Evolutionary conservation across 768 basidiomycete species (phyloP).

Genomic region (Termitomyces sp.): DNA sequence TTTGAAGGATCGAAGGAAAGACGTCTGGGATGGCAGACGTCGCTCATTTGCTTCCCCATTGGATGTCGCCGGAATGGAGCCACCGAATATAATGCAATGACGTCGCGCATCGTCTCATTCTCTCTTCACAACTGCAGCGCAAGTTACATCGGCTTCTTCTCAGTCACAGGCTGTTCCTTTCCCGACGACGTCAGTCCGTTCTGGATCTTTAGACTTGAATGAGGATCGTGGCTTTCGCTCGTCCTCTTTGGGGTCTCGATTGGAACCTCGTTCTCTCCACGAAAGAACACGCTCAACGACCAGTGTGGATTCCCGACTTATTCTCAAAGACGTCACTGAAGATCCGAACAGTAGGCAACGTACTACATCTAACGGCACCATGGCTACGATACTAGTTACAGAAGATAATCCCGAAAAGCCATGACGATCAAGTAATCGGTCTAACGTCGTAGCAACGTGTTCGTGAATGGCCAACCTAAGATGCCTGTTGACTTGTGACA

Average conservation of each 20-base stretch:
- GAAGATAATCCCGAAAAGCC: slow-evolving; percentile 64
- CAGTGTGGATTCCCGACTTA: slow-evolving; percentile 46
- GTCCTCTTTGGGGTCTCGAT: slow-evolving; percentile 8
- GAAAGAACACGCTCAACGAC: slow-evolving; percentile 47
- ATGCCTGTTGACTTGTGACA: too few relatives aligned
- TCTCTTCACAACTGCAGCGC: slow-evolving; percentile 35
- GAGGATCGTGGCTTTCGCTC: slow-evolving; percentile 6
- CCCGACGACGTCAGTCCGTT: slow-evolving; percentile 52
- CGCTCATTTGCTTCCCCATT: slow-evolving; percentile 58
- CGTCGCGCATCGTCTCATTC: slow-evolving; percentile 51
- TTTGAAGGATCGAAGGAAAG: too few relatives aligned
- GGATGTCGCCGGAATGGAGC: slow-evolving; percentile 47
- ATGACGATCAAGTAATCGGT: too few relatives aligned
- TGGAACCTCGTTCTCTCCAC: slow-evolving; percentile 24
- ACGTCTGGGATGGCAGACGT: slow-evolving; percentile 42
- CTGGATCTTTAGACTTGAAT: slow-evolving; percentile 35
- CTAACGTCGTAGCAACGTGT: too few relatives aligned
- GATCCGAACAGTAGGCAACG: slow-evolving; percentile 23
- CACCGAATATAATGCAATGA: slow-evolving; percentile 38
- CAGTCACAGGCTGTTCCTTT: slow-evolving; percentile 53
- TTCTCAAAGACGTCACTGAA: slow-evolving; percentile 34
- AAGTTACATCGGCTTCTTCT: slow-evolving; percentile 20
- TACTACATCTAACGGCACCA: slow-evolving; percentile 40
- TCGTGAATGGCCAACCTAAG: too few relatives aligned
- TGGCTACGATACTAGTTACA: slow-evolving; percentile 36